Evolutionary conservation across 371 early-diverging fungal species (phyloP).

Genomic region (Amoeboaphelidium protococcarum): DNA sequence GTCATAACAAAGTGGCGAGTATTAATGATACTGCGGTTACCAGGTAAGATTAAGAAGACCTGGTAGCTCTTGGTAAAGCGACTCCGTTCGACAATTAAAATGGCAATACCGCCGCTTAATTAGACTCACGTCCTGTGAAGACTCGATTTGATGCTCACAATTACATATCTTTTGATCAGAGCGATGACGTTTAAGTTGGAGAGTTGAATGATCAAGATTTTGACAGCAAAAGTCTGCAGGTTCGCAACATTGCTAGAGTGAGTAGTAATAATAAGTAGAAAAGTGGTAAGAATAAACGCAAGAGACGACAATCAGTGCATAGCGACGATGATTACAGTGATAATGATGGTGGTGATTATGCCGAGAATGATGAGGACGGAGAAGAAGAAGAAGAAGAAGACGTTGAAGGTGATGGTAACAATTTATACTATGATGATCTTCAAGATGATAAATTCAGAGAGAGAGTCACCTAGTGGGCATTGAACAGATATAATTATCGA

Average conservation of each 20-base stretch:
- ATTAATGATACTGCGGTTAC: not conserved
- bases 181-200: too few relatives aligned
- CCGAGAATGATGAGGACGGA: not conserved
- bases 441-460: slow-evolving; percentile 2
- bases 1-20: too few relatives aligned
- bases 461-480: not conserved
- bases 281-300: not conserved
- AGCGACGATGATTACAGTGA: not conserved
- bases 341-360: slow-evolving; percentile 3
- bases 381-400: slow-evolving; percentile 1
- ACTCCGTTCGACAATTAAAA: slow-evolving; percentile 28
- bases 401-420: slow-evolving; percentile 3
- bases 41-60: slow-evolving; percentile 29
- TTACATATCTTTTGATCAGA: too few relatives aligned
- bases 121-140: not conserved
- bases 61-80: slow-evolving; percentile 45
- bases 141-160: too few relatives aligned
- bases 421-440: slow-evolving; percentile 1
- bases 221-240: not conserved
- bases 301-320: not conserved
- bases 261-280: not conserved
- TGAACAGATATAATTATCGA: slow-evolving; percentile 3
- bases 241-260: not conserved
- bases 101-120: not conserved
- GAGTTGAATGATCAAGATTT: too few relatives aligned